A percentile compares a stretch with the other conserved stretches of the same genome.
Conservation (phyloP, 768 basidiomycete genomes). For the Ephemerocybe angulata region DNA sequence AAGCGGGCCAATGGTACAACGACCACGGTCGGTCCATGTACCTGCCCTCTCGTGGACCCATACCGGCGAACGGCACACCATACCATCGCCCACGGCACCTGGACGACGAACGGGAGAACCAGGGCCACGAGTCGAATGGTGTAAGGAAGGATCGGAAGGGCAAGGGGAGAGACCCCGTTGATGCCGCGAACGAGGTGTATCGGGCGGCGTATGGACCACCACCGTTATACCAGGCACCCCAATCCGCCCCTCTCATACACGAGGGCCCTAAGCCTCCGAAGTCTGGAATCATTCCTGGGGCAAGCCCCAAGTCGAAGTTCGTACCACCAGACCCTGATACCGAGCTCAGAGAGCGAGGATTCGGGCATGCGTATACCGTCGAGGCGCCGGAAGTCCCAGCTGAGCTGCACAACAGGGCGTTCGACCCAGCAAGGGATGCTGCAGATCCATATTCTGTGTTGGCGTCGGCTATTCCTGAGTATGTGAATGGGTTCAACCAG, state of each 20-base stretch:
- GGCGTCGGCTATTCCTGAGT: constrained; percentile 21
- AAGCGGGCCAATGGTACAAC: constrained; percentile 4
- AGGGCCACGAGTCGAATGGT: constrained; percentile 1
- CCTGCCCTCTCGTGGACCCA: background rate
- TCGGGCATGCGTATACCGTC: constrained; percentile 2
- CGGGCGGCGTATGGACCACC: background rate
- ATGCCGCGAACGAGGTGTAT: background rate
- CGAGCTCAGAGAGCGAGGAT: constrained; percentile 4
- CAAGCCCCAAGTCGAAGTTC: constrained; percentile 28
- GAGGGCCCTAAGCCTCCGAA: constrained; percentile 11
- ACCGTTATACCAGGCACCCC: background rate
- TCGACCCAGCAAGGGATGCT: constrained; percentile 13
- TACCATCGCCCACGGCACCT: constrained; percentile 1
- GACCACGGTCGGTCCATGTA: constrained; percentile 5
- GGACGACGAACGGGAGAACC: constrained; percentile 8
- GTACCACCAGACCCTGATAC: constrained; percentile 17
- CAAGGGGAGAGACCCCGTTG: constrained; percentile 3
- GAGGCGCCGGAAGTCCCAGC: background rate
- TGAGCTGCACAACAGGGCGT: background rate
- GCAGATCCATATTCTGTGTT: constrained; percentile 23
- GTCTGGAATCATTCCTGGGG: constrained; percentile 29
- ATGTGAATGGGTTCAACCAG: constrained; percentile 22
- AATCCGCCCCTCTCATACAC: background rate
- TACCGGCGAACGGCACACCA: background rate
- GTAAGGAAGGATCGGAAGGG: constrained; percentile 7